A percentile compares a stretch with the other conserved stretches of the same genome.
phyloP scores from a whole-genome alignment of 2,329 filamentous ascomycete genomes.

The Podosphaera fusca region DNA sequence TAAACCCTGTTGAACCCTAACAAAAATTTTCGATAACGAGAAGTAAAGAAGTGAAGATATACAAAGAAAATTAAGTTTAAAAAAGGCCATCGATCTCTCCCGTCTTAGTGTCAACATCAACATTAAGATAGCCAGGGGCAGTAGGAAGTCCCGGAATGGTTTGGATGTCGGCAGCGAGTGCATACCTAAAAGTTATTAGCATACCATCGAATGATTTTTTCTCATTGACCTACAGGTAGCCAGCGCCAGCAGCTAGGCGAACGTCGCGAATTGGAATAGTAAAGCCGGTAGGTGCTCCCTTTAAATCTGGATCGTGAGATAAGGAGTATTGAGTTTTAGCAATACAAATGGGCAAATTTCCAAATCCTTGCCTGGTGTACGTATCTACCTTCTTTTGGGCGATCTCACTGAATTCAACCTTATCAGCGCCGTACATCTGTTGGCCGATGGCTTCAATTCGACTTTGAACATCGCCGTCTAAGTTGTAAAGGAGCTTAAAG shows the following conservation, averaged over 20 bases:
- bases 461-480: conserved; percentile 60
- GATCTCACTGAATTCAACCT: conserved; percentile 79
- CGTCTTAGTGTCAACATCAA: conserved; percentile 64
- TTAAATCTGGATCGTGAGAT: conserved; percentile 76
- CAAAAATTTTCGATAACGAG: too few relatives aligned
- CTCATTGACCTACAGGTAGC: conserved; percentile 46
- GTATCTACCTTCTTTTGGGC: conserved; percentile 92
- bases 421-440: conserved; percentile 81
- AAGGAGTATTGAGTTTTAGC: conserved; percentile 98
- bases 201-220: background rate
- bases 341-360: conserved; percentile 82
- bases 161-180: conserved; percentile 89
- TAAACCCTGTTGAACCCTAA: too few relatives aligned
- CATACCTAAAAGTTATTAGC: conserved; percentile 38
- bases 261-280: conserved; percentile 89
- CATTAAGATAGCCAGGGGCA: conserved; percentile 84
- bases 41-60: too few relatives aligned
- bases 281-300: conserved; percentile 87
- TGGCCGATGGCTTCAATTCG: conserved; percentile 79
- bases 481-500: conserved; percentile 67
- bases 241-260: conserved; percentile 76
- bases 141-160: conserved; percentile 92
- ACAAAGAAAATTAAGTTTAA: conserved; percentile 22
- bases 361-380: conserved; percentile 79
- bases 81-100: conserved; percentile 77